Percentiles rank a stretch among this genome's conserved stretches.
phyloP scores from a whole-genome alignment of 177 flowering plant genomes.

The Vitis hybrid region DNA sequence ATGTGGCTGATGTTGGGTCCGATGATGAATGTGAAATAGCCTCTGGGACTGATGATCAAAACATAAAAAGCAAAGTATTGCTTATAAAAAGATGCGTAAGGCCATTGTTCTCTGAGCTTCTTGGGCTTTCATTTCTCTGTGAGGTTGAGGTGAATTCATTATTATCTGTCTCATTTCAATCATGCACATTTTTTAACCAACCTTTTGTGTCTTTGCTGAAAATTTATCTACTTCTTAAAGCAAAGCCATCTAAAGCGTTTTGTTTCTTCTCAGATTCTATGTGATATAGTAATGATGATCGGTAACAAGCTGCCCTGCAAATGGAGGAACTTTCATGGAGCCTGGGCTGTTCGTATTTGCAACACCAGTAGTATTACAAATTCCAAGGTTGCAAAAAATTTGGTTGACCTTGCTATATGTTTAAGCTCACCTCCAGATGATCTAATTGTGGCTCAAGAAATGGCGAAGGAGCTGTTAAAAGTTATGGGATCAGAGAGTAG shows the following conservation, averaged over 20 bases:
- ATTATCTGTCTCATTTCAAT: neutral
- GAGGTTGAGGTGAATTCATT: conserved; percentile 60
- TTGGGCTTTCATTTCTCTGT: conserved; percentile 36
- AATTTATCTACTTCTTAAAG: neutral
- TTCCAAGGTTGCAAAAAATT: conserved; percentile 47
- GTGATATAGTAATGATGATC: conserved; percentile 52
- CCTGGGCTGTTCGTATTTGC: conserved; percentile 56
- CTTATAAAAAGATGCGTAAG: conserved; percentile 47
- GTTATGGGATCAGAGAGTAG: conserved; percentile 44
- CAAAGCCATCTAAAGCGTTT: neutral
- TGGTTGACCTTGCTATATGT: conserved; percentile 42
- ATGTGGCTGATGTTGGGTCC: conserved; percentile 14
- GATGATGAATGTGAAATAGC: conserved; percentile 31
- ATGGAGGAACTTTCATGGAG: conserved; percentile 46
- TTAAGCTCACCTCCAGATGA: conserved; percentile 57
- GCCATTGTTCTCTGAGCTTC: conserved; percentile 62
- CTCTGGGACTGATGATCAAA: conserved; percentile 37
- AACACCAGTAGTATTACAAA: conserved; percentile 32
- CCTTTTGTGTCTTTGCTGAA: neutral
- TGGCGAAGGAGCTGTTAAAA: conserved; percentile 58
- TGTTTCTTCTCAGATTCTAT: conserved; percentile 46
- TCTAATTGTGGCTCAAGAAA: conserved; percentile 43
- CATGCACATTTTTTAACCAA: neutral
- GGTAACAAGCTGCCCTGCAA: conserved; percentile 46
- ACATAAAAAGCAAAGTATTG: conserved; percentile 30